Evolutionary conservation across 148 eudicot genomes (phyloP), one percentile per base, ranked within the genome.

Genomic region (Rhododendron griersonianum): DNA sequence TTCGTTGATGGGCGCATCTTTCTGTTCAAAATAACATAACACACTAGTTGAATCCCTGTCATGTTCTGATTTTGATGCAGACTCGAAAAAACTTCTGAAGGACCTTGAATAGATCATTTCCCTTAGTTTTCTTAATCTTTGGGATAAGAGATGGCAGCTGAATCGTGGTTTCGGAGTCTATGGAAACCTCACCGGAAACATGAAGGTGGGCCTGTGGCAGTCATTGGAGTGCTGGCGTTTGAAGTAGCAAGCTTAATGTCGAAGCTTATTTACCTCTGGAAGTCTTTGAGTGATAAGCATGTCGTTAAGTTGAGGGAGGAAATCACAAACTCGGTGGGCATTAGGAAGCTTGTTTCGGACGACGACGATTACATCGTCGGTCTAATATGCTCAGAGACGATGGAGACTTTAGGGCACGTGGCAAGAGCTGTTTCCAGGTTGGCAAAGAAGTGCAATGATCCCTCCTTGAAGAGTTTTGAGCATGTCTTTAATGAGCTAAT

Each of bases 221-320:
- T 63, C 76, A 86, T 94, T 81, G 95, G 93, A 73, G 92, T 94
- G 2, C 81, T 94, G 79, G 91, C 95, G 15, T 94, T 94, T 86
- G 96, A 94, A 85, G 95, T 93, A 39, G 95, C 93, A 21, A 92
- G 90, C 83, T 81, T 93, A 84, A 92, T 93, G 91, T 89, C 94
- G 11, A 94, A 93, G 86, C 53, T 92, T 84, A 87, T 94, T 83
- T 90, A 91, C 83, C 83, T 93, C 13, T 92, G 93, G 93, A 90
- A 91, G 8, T 90, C 90, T 30, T 73, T 94, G 74, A 84, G 84
- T 50, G 96, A 94, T 85, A 92, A 94, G 82, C 91, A 91, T 4
- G 93, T 94, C 11, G 80, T 74, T 37, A 90, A 53, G 84, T 79
- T 89, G 83, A 91, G 93, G 85, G 93, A 91, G 55, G 96, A 94